phyloP scores from a whole-genome alignment of 441 rosid species.

The Bocquillonia castaneifolia region DNA sequence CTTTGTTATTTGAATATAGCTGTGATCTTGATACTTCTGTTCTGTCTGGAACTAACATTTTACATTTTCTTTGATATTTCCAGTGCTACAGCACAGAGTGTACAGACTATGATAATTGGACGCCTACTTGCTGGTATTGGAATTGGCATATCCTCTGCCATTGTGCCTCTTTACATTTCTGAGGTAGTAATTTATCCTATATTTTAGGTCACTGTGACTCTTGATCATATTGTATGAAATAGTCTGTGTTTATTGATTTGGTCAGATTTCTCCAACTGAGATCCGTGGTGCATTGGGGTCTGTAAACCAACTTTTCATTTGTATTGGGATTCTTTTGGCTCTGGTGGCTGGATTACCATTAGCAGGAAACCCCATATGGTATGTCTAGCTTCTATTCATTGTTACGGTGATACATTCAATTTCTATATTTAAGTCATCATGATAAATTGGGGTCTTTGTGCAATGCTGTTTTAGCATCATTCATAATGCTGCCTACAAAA shows the following conservation, averaged over 20 bases:
- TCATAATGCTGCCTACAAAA: neutral
- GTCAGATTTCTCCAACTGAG: conserved; percentile 95
- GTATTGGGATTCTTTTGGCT: conserved; percentile 92
- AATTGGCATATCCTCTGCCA: conserved; percentile 92
- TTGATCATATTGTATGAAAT: conserved; percentile 10
- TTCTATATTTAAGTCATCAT: neutral
- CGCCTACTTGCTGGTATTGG: conserved; percentile 96
- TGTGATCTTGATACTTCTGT: neutral
- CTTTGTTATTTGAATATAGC: conserved; percentile 11
- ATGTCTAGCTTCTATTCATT: conserved; percentile 18
- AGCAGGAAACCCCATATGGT: conserved; percentile 87
- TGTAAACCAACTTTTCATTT: conserved; percentile 91
- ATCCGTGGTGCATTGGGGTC: conserved; percentile 98
- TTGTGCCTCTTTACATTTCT: conserved; percentile 96
- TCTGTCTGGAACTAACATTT: conserved; percentile 26
- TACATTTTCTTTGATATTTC: conserved; percentile 12
- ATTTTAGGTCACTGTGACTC: conserved; percentile 5
- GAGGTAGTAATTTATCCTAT: conserved; percentile 48
- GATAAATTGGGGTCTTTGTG: neutral
- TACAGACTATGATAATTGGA: conserved; percentile 91
- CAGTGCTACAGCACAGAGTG: conserved; percentile 87
- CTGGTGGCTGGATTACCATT: conserved; percentile 95
- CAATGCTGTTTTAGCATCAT: neutral
- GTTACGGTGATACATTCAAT: neutral
- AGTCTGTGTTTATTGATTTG: conserved; percentile 20